Conservation (phyloP, 2,329 filamentous ascomycete genomes). For the Hymenoscyphus fructigenus region DNA sequence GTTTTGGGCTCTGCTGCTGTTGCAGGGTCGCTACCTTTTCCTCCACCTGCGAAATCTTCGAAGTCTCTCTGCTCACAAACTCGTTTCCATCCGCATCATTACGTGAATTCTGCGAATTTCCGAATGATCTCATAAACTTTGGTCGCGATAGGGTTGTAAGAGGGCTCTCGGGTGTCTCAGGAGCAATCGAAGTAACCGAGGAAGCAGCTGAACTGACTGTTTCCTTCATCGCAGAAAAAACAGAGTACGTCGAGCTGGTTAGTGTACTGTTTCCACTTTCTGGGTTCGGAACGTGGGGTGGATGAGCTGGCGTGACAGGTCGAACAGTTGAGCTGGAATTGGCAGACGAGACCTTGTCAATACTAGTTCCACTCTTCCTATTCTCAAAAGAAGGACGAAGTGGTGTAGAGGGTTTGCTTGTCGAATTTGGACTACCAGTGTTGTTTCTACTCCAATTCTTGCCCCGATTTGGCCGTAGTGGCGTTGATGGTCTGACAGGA, state of each 20-base stretch:
- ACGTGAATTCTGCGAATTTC: not conserved
- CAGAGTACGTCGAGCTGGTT: conserved; percentile 21
- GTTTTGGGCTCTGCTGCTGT: not conserved
- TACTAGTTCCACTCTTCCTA: not conserved
- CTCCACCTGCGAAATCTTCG: not conserved
- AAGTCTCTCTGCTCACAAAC: not conserved
- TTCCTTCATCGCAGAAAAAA: conserved; percentile 23
- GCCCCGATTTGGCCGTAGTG: conserved; percentile 7
- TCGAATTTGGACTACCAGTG: not conserved
- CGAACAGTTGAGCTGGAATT: not conserved
- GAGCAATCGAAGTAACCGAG: not conserved
- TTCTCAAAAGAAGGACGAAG: not conserved
- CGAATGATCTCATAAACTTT: not conserved
- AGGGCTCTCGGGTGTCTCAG: not conserved
- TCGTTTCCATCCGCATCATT: not conserved
- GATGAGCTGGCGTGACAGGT: conserved; percentile 3
- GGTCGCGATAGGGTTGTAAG: not conserved
- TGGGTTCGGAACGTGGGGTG: conserved; percentile 10
- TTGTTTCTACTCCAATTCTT: not conserved
- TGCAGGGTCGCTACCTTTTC: not conserved
- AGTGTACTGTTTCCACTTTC: conserved; percentile 24
- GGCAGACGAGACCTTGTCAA: not conserved
- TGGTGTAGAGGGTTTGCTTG: not conserved
- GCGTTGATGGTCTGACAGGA: conserved; percentile 22
- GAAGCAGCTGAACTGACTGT: conserved; percentile 22